These are phyloP conservation scores for Macroventuria anomochaeta DNA, from an alignment of 2,329 filamentous ascomycete genomes.

Conservation along the genomic window DNA sequence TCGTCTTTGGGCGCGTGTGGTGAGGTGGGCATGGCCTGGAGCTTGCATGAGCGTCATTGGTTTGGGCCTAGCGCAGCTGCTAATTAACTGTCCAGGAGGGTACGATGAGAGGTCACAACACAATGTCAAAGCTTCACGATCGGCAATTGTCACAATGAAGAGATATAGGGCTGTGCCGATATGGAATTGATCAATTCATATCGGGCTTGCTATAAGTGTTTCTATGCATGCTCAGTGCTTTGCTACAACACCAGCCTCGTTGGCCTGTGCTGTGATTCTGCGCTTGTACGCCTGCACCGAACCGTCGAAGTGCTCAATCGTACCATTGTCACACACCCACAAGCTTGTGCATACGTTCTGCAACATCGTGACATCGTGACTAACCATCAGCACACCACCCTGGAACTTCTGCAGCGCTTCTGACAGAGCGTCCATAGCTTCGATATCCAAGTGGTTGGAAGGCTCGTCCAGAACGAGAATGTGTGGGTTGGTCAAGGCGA, in stretches of 20 bases:
- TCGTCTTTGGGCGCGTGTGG: slow-evolving; percentile 25
- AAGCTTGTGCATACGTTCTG: slow-evolving; percentile 93
- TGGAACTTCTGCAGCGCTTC: slow-evolving; percentile 85
- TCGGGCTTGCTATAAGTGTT: background rate
- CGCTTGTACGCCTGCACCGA: slow-evolving; percentile 98
- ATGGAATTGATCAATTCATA: background rate
- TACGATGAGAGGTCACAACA: slow-evolving; percentile 16
- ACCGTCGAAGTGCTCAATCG: slow-evolving; percentile 93
- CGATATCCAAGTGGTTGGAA: slow-evolving; percentile 98
- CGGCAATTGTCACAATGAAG: background rate
- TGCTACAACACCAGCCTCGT: slow-evolving; percentile 84
- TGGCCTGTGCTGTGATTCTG: slow-evolving; percentile 87
- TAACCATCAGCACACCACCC: slow-evolving; percentile 97
- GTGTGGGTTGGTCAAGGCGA: slow-evolving; percentile 91
- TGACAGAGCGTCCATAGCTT: slow-evolving; percentile 95
- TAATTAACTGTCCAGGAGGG: slow-evolving; percentile 16
- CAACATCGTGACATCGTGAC: slow-evolving; percentile 98
- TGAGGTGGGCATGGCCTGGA: slow-evolving; percentile 23
- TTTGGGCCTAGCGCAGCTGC: slow-evolving; percentile 32
- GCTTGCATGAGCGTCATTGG: slow-evolving; percentile 22
- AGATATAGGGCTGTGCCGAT: background rate
- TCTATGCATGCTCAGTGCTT: slow-evolving; percentile 43
- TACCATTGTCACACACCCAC: slow-evolving; percentile 96
- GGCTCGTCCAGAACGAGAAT: slow-evolving; percentile 98
- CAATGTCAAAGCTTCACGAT: slow-evolving; percentile 2